A percentile compares a stretch with the other conserved stretches of the same genome.
Conservation (phyloP, 495 filamentous ascomycete species). For the Xylaria sp. region DNA sequence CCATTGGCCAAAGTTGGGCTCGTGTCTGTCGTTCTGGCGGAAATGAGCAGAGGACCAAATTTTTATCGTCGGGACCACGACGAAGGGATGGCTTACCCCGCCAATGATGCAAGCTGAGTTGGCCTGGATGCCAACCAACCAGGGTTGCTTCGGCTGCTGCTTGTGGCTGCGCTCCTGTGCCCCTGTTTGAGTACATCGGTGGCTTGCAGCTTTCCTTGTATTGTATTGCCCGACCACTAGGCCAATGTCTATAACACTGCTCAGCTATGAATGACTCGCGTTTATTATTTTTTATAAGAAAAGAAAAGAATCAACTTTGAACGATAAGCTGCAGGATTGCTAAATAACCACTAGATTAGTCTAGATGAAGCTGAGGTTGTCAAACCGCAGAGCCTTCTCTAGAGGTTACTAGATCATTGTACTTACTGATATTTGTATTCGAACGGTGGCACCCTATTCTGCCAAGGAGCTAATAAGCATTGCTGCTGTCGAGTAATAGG, state of each 20-base stretch:
- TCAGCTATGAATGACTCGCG: no score
- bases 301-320: no score
- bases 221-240: background rate
- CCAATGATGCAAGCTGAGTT: conserved; percentile 2
- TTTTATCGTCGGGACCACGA: conserved; percentile 6
- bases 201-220: conserved; percentile 2
- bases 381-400: background rate
- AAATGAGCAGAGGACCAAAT: background rate
- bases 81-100: conserved; percentile 8
- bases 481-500: background rate
- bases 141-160: background rate
- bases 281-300: no score
- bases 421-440: background rate
- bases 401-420: background rate
- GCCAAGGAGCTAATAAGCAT: background rate
- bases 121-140: background rate
- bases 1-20: background rate
- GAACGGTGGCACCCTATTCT: background rate
- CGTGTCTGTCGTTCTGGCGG: background rate
- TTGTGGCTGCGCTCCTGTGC: conserved; percentile 6
- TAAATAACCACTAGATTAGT: background rate
- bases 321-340: background rate
- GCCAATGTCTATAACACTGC: background rate
- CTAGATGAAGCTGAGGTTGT: background rate
- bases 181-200: conserved; percentile 10